These are phyloP conservation scores for Populus euphratica DNA, from an alignment of 345 rosid genomes.

Conservation along the genomic window DNA sequence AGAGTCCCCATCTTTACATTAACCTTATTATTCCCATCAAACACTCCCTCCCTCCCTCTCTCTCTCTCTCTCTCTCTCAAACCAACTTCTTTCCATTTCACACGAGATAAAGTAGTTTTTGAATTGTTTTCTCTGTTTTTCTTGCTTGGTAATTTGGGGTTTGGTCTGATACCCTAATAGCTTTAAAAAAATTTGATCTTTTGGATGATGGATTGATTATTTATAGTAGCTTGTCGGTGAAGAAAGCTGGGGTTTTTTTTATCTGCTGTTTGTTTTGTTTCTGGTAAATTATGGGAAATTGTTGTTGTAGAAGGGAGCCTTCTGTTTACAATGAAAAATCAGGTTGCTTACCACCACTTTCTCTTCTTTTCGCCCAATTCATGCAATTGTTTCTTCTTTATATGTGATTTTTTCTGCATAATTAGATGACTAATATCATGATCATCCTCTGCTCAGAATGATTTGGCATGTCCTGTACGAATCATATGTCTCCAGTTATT, in stretches of 20 bases:
- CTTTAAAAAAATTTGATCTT: constrained; percentile 7
- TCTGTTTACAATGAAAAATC: constrained; percentile 76
- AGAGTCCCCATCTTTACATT: constrained; percentile 39
- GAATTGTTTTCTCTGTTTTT: constrained; percentile 14
- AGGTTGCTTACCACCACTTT: constrained; percentile 44
- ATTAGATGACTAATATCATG: no score
- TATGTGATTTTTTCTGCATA: background rate
- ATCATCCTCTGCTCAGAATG: background rate
- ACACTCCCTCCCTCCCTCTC: constrained; percentile 23
- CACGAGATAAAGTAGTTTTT: constrained; percentile 1
- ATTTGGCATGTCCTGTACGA: background rate
- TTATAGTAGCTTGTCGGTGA: constrained; percentile 8
- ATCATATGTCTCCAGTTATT: background rate
- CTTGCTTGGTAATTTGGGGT: constrained; percentile 13
- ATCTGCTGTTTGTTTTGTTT: constrained; percentile 1
- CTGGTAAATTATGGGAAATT: constrained; percentile 66
- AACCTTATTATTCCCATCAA: constrained; percentile 41
- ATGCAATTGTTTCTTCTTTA: background rate
- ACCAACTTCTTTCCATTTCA: constrained; percentile 15
- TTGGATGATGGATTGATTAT: constrained; percentile 16
- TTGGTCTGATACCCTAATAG: constrained; percentile 8
- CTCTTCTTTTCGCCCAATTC: background rate
- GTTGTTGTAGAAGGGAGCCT: constrained; percentile 69
- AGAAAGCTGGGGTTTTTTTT: constrained; percentile 1
- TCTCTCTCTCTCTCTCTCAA: constrained; percentile 15